Evolutionary conservation across 2,329 filamentous ascomycete species (phyloP).

Genomic region (Nigrospora sphaerica): DNA sequence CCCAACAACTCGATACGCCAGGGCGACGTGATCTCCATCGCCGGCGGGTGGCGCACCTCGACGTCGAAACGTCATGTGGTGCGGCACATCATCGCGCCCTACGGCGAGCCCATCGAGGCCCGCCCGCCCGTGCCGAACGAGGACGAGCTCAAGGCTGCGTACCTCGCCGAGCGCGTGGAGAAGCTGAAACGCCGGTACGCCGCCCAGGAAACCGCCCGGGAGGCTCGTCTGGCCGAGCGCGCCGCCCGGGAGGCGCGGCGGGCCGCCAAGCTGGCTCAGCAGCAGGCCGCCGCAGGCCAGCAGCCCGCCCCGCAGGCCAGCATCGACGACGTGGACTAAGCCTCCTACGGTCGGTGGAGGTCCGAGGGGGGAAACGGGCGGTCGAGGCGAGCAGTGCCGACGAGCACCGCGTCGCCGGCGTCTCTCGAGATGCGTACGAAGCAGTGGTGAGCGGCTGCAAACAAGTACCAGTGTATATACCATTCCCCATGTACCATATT

Average conservation of each 20-base stretch:
- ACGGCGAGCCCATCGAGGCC: slow-evolving; percentile 53
- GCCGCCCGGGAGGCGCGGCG: slow-evolving; percentile 1
- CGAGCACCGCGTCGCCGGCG: not conserved
- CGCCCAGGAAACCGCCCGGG: slow-evolving; percentile 8
- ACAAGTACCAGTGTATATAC: slow-evolving; percentile 1
- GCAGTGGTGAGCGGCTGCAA: not conserved
- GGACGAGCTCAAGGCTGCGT: slow-evolving; percentile 46
- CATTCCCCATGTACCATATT: slow-evolving; percentile 1
- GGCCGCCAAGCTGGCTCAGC: not conserved
- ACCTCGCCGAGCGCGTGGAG: slow-evolving; percentile 35
- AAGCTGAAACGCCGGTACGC: slow-evolving; percentile 31
- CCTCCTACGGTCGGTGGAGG: too few relatives aligned
- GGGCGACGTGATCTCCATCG: slow-evolving; percentile 70
- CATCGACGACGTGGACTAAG: slow-evolving; percentile 2
- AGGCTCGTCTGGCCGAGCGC: slow-evolving; percentile 6
- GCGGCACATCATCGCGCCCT: slow-evolving; percentile 65
- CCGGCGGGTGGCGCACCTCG: slow-evolving; percentile 56
- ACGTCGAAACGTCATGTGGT: slow-evolving; percentile 68
- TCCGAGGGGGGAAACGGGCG: too few relatives aligned
- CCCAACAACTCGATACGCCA: slow-evolving; percentile 64
- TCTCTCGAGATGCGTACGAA: not conserved
- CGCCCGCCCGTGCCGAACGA: slow-evolving; percentile 59
- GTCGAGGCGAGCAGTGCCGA: not conserved
- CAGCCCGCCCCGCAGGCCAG: not conserved
- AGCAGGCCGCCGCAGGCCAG: not conserved